These are phyloP conservation scores for Hypocrella siamensis DNA, from an alignment of 2,329 filamentous ascomycete genomes.

Conservation along the genomic window DNA sequence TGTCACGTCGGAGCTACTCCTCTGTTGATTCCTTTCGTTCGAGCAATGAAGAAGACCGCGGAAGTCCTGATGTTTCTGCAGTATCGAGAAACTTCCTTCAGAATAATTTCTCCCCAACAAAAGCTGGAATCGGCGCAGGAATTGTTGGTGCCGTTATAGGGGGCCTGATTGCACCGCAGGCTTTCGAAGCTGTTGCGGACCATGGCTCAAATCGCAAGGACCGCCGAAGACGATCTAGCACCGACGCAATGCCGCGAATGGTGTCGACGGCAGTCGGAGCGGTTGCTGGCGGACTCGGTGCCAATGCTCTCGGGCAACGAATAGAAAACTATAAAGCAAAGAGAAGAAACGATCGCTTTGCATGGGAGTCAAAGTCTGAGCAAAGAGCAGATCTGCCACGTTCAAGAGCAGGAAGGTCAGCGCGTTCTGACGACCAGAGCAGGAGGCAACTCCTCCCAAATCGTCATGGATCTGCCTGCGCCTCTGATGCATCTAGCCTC, in stretches of 20 bases:
- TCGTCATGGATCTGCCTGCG: too few species aligned
- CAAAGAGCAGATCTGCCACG: too few species aligned
- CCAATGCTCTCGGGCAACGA: slow-evolving; percentile 30
- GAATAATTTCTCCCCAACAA: slow-evolving; percentile 31
- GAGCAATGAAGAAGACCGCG: too few species aligned
- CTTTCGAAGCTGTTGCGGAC: slow-evolving; percentile 23
- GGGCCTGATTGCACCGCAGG: slow-evolving; percentile 35
- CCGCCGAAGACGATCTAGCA: slow-evolving; percentile 9
- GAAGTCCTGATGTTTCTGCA: too few species aligned
- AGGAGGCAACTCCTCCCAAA: too few species aligned
- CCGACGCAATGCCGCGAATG: slow-evolving; percentile 15
- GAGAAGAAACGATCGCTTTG: slow-evolving; percentile 15
- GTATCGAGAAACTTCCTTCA: slow-evolving; percentile 25
- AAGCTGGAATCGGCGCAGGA: slow-evolving; percentile 32
- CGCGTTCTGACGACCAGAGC: too few species aligned
- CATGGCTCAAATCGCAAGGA: slow-evolving; percentile 12
- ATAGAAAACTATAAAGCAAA: slow-evolving; percentile 22
- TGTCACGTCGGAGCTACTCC: too few species aligned
- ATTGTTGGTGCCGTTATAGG: slow-evolving; percentile 39
- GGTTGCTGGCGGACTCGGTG: slow-evolving; percentile 37
- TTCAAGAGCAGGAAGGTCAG: too few species aligned
- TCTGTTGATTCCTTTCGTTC: too few species aligned
- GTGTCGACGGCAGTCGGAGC: slow-evolving; percentile 37
- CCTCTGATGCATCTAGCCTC: too few species aligned
- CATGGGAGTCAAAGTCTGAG: slow-evolving; percentile 18